These are phyloP conservation scores for Castanea sativa DNA, from an alignment of 306 rosid species.

Conservation along the genomic window DNA sequence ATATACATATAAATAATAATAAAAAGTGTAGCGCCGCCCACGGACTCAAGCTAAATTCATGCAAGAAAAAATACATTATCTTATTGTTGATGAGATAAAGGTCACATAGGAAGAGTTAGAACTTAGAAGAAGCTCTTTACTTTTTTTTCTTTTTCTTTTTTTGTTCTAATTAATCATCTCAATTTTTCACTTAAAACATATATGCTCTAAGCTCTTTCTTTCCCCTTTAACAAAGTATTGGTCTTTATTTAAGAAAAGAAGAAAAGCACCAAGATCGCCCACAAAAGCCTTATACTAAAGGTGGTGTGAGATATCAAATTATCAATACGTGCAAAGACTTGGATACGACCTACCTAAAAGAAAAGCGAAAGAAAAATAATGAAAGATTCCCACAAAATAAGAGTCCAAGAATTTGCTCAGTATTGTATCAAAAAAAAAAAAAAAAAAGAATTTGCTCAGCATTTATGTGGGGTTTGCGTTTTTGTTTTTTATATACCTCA, in stretches of 20 bases:
- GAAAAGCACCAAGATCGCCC: background rate
- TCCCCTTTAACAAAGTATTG: conserved; percentile 23
- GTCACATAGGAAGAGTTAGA: no score
- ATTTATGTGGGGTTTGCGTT: background rate
- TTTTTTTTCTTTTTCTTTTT: background rate
- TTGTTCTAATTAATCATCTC: background rate
- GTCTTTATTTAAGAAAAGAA: background rate
- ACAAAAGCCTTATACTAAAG: background rate
- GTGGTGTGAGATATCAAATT: background rate
- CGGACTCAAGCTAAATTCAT: no score
- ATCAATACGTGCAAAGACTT: background rate
- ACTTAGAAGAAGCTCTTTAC: no score
- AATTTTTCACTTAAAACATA: background rate
- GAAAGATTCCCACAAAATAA: background rate
- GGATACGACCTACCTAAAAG: background rate
- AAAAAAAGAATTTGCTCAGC: background rate
- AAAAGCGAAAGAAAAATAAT: background rate
- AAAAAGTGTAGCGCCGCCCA: no score
- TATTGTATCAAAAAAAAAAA: no score
- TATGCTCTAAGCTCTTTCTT: background rate
- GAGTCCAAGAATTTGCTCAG: background rate
- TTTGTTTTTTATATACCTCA: background rate
- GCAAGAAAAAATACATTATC: no score
- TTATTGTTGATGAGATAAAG: no score
- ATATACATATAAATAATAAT: no score